Evolutionary conservation across 768 basidiomycete species (phyloP).

Genomic region (Tulasnella sp.): DNA sequence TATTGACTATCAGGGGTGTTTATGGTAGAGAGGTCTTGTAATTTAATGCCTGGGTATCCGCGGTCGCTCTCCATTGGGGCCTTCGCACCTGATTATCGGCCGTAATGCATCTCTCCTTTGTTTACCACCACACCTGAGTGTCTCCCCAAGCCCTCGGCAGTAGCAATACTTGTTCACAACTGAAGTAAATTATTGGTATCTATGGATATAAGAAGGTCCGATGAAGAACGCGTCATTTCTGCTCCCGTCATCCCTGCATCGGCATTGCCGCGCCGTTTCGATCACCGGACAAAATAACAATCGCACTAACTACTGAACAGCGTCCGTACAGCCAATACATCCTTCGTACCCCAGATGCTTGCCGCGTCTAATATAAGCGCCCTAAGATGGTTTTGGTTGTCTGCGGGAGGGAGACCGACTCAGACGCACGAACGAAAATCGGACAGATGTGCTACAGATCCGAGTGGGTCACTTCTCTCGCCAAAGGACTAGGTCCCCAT

Average conservation of each 20-base stretch:
- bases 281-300: no score
- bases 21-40: not conserved
- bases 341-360: not conserved
- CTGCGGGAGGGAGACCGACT: not conserved
- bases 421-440: not conserved
- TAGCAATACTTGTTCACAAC: no score
- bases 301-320: not conserved
- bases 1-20: not conserved
- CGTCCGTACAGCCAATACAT: not conserved
- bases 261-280: no score
- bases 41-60: not conserved
- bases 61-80: not conserved
- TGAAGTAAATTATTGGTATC: no score
- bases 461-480: not conserved
- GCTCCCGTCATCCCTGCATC: no score
- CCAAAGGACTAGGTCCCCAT: not conserved
- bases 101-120: not conserved
- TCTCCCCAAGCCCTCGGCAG: no score
- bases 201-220: no score
- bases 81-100: not conserved
- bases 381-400: not conserved
- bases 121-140: not conserved
- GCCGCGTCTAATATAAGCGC: not conserved
- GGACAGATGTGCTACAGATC: not conserved
- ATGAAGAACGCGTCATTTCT: no score